Conservation (phyloP, 148 eudicot genomes). For the Diospyros lotus region DNA sequence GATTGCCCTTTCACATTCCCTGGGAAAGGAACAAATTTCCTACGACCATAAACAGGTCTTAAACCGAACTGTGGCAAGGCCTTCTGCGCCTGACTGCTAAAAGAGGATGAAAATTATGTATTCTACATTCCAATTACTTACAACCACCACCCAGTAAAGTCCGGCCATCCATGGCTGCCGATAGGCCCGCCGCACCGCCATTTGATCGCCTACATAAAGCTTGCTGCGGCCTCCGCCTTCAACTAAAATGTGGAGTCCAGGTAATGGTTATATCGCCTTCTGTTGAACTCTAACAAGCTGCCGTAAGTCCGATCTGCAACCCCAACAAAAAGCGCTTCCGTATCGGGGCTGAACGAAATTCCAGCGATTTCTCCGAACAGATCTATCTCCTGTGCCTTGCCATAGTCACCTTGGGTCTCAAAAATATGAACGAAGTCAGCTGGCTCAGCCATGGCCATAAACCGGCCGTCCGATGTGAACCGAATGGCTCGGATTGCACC, state of each 20-base stretch:
- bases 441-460: conserved; percentile 94
- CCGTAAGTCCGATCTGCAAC: conserved; percentile 82
- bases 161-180: no score
- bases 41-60: no score
- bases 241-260: conserved; percentile 32
- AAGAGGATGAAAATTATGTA: no score
- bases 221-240: not conserved
- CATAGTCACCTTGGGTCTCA: conserved; percentile 45
- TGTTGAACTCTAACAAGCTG: conserved; percentile 71
- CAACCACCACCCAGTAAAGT: no score
- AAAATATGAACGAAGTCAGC: conserved; percentile 87
- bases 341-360: conserved; percentile 79
- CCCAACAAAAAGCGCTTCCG: conserved; percentile 82
- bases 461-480: conserved; percentile 71
- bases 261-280: conserved; percentile 40
- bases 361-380: conserved; percentile 91
- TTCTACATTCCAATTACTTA: no score
- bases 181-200: no score
- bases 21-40: no score
- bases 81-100: no score
- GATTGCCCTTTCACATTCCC: no score
- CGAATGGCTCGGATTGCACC: conserved; percentile 73
- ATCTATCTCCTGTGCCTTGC: conserved; percentile 69
- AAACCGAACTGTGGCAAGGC: no score
- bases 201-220: no score